phyloP scores from a whole-genome alignment of 139 green algal genomes.

The Parachlorella kessleri region DNA sequence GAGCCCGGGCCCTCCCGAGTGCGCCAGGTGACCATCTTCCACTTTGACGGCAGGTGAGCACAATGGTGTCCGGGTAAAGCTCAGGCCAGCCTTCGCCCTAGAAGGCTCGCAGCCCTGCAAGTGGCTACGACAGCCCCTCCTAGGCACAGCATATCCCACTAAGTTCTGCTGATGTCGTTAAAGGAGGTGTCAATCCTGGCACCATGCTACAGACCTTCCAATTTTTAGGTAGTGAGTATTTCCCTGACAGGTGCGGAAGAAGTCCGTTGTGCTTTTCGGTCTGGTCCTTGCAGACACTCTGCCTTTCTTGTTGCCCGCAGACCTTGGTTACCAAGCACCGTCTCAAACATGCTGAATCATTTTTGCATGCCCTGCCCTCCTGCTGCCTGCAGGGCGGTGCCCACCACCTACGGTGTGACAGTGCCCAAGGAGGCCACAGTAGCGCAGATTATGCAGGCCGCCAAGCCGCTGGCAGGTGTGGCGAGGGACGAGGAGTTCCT shows the following conservation, averaged over 20 bases:
- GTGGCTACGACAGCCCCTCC: too few species aligned
- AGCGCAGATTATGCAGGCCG: slow-evolving; percentile 21
- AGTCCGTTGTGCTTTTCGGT: too few species aligned
- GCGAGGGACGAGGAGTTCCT: background rate
- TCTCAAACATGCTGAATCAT: background rate
- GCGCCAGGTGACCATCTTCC: slow-evolving; percentile 37
- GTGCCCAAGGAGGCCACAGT: background rate
- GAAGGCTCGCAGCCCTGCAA: too few species aligned
- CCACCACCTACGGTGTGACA: slow-evolving; percentile 25
- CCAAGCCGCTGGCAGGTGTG: slow-evolving; percentile 5
- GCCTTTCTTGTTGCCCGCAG: background rate
- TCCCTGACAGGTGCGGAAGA: too few species aligned
- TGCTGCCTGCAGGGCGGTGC: slow-evolving; percentile 1
- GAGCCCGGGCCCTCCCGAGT: background rate
- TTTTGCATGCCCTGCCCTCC: slow-evolving; percentile 15
- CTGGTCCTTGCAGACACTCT: too few species aligned
- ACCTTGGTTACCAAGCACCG: background rate
- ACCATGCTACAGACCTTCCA: too few species aligned
- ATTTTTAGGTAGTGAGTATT: too few species aligned
- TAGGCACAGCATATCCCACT: too few species aligned
- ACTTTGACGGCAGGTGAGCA: slow-evolving; percentile 23
- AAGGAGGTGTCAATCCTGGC: too few species aligned
- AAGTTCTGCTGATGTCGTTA: too few species aligned
- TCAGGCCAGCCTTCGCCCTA: too few species aligned
- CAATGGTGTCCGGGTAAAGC: too few species aligned